Evolutionary conservation across 2,329 filamentous ascomycete genomes (phyloP).

Genomic region (Ophiostoma ips): DNA sequence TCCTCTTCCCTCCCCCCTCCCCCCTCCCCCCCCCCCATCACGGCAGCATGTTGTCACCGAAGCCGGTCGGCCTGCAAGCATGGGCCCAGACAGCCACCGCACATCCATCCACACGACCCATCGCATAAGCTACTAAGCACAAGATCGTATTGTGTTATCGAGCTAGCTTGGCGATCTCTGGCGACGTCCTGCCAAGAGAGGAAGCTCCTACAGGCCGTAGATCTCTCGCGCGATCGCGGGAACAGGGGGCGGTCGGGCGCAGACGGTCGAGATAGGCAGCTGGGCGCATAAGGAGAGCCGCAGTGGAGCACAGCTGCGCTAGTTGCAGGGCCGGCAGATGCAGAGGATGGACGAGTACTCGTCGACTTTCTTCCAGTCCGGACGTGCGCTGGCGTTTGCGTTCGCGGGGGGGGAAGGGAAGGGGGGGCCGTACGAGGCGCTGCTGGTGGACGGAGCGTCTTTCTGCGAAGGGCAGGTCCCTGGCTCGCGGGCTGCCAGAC

Average conservation of each 20-base stretch:
- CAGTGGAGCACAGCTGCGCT: neutral
- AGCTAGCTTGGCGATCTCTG: neutral
- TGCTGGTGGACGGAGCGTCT: neutral
- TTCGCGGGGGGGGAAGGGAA: no score
- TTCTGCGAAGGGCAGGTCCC: neutral
- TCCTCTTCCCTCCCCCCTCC: no score
- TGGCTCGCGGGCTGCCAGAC: neutral
- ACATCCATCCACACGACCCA: no score
- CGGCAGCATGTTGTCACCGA: no score
- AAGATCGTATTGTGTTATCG: conserved; percentile 1
- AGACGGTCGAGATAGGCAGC: neutral
- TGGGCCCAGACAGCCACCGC: no score
- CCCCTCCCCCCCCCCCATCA: no score
- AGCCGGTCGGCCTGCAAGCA: no score
- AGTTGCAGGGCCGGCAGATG: no score
- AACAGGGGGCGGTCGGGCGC: neutral
- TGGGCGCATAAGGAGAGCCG: neutral
- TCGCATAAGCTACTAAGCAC: no score
- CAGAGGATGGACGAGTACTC: no score
- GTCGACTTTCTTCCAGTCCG: no score
- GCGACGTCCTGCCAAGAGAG: neutral
- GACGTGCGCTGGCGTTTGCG: no score
- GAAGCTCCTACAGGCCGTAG: conserved; percentile 1
- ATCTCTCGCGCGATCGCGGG: neutral
- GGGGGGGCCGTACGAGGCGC: neutral